Percentiles rank a stretch among this genome's conserved stretches.
Conservation (phyloP, 192 early-diverging fungal genomes). For the Backusella morwellensis region DNA sequence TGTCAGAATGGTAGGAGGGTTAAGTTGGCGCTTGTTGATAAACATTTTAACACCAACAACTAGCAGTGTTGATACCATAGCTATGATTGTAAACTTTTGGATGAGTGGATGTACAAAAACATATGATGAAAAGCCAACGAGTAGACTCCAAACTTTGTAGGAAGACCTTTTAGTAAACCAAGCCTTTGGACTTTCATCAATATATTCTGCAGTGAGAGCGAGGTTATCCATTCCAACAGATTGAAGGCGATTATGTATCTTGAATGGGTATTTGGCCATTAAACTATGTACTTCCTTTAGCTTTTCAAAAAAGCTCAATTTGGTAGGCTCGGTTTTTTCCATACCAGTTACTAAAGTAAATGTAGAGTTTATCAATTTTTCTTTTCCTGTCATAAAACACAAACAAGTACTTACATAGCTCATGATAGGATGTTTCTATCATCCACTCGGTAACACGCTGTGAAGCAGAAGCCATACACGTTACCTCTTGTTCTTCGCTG, state of each 20-base stretch:
- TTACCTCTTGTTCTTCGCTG: constrained; percentile 84
- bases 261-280: constrained; percentile 22
- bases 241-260: constrained; percentile 5
- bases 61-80: not conserved
- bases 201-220: not conserved
- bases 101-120: constrained; percentile 13
- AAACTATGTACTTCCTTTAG: constrained; percentile 17
- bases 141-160: constrained; percentile 11
- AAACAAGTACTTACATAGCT: constrained; percentile 15
- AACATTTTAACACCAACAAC: not conserved
- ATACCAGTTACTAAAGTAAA: not conserved
- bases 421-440: constrained; percentile 49
- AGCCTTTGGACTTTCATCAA: not conserved
- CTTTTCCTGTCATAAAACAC: not conserved
- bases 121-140: constrained; percentile 11
- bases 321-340: not conserved
- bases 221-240: not conserved
- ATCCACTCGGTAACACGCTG: constrained; percentile 69
- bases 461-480: constrained; percentile 80
- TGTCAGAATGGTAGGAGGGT: not conserved
- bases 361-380: not conserved
- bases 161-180: not conserved
- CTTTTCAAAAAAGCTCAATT: constrained; percentile 5
- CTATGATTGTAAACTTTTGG: not conserved
- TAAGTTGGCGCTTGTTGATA: not conserved